These are phyloP conservation scores for Colletotrichum lini DNA, from an alignment of 2,329 filamentous ascomycete genomes.

Conservation along the genomic window DNA sequence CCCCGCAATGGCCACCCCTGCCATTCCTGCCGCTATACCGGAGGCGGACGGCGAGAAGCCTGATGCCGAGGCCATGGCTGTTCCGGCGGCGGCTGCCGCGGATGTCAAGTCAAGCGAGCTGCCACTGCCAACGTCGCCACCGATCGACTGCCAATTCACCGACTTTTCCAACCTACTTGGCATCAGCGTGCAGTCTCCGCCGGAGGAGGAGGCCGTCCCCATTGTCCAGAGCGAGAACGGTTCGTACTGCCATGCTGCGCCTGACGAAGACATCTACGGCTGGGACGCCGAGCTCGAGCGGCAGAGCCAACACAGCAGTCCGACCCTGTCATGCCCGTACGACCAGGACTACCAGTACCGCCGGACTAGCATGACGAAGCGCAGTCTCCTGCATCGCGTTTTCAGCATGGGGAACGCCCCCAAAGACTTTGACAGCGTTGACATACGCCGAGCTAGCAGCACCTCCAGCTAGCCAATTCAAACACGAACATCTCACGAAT, in stretches of 20 bases:
- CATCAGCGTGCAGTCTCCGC: constrained; percentile 49
- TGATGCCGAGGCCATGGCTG: neutral
- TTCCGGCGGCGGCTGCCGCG: neutral
- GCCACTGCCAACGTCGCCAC: constrained; percentile 16
- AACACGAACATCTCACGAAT: neutral
- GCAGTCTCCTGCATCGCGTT: constrained; percentile 58
- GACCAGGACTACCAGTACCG: constrained; percentile 48
- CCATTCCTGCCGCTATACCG: neutral
- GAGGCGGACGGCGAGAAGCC: neutral
- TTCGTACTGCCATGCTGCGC: constrained; percentile 47
- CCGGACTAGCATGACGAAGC: constrained; percentile 48
- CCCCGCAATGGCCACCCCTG: neutral
- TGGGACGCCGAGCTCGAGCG: constrained; percentile 67
- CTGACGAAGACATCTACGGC: constrained; percentile 63
- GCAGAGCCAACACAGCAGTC: constrained; percentile 39
- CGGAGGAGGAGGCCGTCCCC: constrained; percentile 47
- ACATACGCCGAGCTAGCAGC: constrained; percentile 38
- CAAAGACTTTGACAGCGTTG: constrained; percentile 27
- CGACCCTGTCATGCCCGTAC: neutral
- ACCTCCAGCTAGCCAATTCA: constrained; percentile 27
- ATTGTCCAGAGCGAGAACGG: constrained; percentile 50
- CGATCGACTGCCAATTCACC: constrained; percentile 43
- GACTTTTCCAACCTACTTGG: constrained; percentile 58
- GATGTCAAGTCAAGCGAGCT: constrained; percentile 7
- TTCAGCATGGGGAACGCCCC: constrained; percentile 49